These are phyloP conservation scores for Basipetospora chlamydospora DNA, from an alignment of 2,329 filamentous ascomycete genomes.

Conservation along the genomic window DNA sequence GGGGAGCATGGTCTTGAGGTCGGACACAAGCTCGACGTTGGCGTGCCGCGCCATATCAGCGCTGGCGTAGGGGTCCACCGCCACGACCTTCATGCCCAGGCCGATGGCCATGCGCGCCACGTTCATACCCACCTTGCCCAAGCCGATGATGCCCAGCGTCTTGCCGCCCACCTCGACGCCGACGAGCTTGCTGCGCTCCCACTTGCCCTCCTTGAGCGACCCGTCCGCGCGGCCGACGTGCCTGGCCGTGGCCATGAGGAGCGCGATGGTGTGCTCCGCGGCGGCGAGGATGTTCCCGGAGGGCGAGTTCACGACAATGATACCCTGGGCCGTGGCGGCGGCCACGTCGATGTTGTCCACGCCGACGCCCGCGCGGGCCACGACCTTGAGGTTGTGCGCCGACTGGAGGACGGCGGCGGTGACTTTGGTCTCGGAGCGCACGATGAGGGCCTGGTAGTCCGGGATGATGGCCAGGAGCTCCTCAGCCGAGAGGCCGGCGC, in stretches of 20 bases:
- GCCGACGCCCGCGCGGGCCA: conserved; percentile 67
- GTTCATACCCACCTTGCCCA: conserved; percentile 73
- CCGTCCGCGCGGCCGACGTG: conserved; percentile 54
- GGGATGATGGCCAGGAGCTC: conserved; percentile 54
- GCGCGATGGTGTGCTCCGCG: conserved; percentile 61
- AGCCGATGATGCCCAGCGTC: conserved; percentile 59
- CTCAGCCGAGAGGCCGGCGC: conserved; percentile 43
- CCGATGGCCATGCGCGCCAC: conserved; percentile 69
- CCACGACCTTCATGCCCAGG: conserved; percentile 60
- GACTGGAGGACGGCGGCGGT: conserved; percentile 52
- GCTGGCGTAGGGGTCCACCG: conserved; percentile 66
- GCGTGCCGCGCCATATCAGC: conserved; percentile 54
- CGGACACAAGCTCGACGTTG: conserved; percentile 47
- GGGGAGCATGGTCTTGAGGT: conserved; percentile 41
- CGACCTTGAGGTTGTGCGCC: conserved; percentile 57
- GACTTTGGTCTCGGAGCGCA: conserved; percentile 71
- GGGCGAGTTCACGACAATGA: conserved; percentile 70
- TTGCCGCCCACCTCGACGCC: conserved; percentile 69
- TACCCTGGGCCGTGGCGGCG: conserved; percentile 55
- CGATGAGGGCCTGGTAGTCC: conserved; percentile 60
- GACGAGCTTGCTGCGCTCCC: conserved; percentile 61
- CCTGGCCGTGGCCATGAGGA: conserved; percentile 44
- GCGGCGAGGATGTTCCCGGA: conserved; percentile 70
- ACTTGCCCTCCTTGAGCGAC: conserved; percentile 56
- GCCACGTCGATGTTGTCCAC: conserved; percentile 72